phyloP scores from a whole-genome alignment of 2,329 filamentous ascomycete species.

The Eutypa lata region DNA sequence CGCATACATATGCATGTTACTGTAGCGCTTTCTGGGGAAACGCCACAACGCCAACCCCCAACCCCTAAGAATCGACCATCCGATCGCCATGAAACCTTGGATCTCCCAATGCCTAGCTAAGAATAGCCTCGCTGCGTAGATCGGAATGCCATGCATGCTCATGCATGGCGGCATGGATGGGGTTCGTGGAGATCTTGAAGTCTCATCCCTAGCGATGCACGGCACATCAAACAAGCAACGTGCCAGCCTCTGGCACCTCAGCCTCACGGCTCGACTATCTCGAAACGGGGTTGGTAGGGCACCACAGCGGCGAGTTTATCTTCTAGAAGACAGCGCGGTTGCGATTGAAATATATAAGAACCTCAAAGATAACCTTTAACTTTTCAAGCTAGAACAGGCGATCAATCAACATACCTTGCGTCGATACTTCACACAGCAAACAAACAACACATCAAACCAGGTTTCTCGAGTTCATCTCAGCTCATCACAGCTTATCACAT shows the following conservation, averaged over 20 bases:
- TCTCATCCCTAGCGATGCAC: background rate
- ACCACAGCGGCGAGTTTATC: background rate
- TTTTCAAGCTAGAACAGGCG: too few relatives aligned
- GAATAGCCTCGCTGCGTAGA: background rate
- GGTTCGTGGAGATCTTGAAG: background rate
- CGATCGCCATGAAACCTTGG: background rate
- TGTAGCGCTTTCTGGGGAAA: too few relatives aligned
- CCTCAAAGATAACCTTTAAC: background rate
- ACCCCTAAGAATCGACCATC: background rate
- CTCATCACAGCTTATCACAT: too few relatives aligned
- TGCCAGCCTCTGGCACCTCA: slow-evolving; percentile 2
- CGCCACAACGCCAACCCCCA: too few relatives aligned
- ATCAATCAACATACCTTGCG: too few relatives aligned
- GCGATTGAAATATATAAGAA: too few relatives aligned
- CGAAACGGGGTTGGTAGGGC: background rate
- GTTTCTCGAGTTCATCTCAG: too few relatives aligned
- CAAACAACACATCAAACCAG: too few relatives aligned
- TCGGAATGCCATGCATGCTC: background rate
- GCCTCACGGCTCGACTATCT: slow-evolving; percentile 1
- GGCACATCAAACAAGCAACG: slow-evolving; percentile 6
- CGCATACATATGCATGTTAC: too few relatives aligned
- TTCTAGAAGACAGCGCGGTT: background rate
- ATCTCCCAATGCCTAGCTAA: background rate
- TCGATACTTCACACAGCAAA: too few relatives aligned
- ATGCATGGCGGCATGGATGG: background rate